Evolutionary conservation across 257 asterid genomes (phyloP), one percentile per base, ranked within the genome.

Genomic region (Solanum tacnaense): DNA sequence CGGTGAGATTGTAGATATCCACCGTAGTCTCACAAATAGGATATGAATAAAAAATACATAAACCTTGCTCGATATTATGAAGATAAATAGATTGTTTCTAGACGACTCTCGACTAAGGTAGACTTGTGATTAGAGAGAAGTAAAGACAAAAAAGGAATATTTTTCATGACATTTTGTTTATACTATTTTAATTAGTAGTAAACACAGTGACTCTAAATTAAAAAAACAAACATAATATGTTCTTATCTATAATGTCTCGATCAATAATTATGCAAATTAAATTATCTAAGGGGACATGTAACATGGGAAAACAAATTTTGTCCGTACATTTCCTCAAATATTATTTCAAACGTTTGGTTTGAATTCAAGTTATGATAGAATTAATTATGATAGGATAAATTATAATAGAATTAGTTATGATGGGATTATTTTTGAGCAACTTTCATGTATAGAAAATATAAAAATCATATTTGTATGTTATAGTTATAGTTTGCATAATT

Each of bases 31-130:
- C 29, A 60, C 3, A 21, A 9, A 9, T 60, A 23, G 6, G 0
- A 9, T 60, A n/a, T 16, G 65, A 56, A 56, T 49, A 49, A 7
- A 56, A 2, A 2, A 21, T 56, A 23, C 6, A 25, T 5, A 9
- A n/a, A 23, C 1, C 1, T 65, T 65, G 3, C 7, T 21, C 0
- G 7, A 25, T 12, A 65, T 11, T 27, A 11, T 5, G 0, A 9
- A 25, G 9, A 5, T n/a, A 65, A 25, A 25, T 27, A 67, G 0
- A 1, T 12, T 65, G 0, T 65, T 65, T 65, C 0, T 1, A 7
- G 7, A 13, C 1, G 2, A 12, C 2, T 5, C 18, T 5, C 0
- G 3, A 2, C 0, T 5, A 6, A 27, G 2, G 2, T 38, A 27
- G 2, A 38, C 32, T 12, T 39, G 13, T n/a, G 62, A 76, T 76